Conservation (phyloP, 768 basidiomycete species). For the Xanthoconium stramineum region DNA sequence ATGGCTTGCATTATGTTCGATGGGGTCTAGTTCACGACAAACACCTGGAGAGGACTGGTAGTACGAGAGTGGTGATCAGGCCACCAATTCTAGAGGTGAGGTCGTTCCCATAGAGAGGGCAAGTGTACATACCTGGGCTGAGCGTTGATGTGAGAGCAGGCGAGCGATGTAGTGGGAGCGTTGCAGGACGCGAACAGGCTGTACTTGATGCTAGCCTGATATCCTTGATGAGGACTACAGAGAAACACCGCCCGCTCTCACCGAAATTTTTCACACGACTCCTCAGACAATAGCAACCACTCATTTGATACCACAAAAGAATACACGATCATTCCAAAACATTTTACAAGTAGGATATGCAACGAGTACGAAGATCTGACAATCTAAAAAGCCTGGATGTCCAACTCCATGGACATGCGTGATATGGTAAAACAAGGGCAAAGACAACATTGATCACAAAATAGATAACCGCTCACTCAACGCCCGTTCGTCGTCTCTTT, state of each 20-base stretch:
- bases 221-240: conserved; percentile 24
- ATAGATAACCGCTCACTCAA: conserved; percentile 28
- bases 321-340: conserved; percentile 30
- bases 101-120: neutral
- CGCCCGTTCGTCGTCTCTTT: conserved; percentile 49
- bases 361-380: conserved; percentile 8
- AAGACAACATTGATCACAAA: conserved; percentile 12
- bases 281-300: conserved; percentile 1
- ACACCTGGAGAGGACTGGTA: conserved; percentile 9
- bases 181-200: conserved; percentile 15
- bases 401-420: conserved; percentile 7
- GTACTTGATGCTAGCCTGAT: conserved; percentile 29
- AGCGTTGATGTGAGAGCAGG: neutral
- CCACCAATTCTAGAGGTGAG: conserved; percentile 13
- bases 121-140: conserved; percentile 4
- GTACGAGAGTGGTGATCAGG: conserved; percentile 15
- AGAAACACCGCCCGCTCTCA: conserved; percentile 12
- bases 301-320: conserved; percentile 12
- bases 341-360: conserved; percentile 34
- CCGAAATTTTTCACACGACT: conserved; percentile 25
- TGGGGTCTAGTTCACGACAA: conserved; percentile 15
- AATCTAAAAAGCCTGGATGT: conserved; percentile 1
- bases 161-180: neutral
- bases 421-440: conserved; percentile 12
- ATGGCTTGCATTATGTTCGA: conserved; percentile 73